A percentile compares a stretch with the other conserved stretches of the same genome.
Evolutionary conservation across 208 protist species (phyloP).

Genomic region (Trichomonas vaginalis): DNA sequence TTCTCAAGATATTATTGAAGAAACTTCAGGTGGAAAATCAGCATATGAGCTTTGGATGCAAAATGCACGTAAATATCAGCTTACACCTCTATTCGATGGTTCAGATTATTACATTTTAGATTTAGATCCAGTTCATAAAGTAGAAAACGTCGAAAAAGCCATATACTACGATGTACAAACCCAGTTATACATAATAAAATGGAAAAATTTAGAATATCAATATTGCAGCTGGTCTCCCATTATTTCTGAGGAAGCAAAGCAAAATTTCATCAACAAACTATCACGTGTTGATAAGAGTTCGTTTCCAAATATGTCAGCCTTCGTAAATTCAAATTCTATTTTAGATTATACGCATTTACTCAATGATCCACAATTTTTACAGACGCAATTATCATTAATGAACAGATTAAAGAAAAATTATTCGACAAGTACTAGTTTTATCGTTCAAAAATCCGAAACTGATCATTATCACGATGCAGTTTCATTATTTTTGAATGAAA

Average conservation of each 20-base stretch:
- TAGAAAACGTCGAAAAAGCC: not conserved
- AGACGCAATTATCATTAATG: not conserved
- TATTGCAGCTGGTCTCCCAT: not conserved
- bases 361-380: not conserved
- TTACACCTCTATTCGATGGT: no score
- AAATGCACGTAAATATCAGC: no score
- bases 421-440: not conserved
- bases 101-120: no score
- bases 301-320: not conserved
- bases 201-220: not conserved
- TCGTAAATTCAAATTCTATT: not conserved
- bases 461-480: not conserved
- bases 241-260: not conserved
- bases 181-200: not conserved
- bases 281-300: not conserved
- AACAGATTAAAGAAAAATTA: not conserved
- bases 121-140: no score
- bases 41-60: no score
- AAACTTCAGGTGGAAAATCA: no score
- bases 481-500: not conserved
- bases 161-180: not conserved
- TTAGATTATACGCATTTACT: not conserved
- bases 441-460: not conserved
- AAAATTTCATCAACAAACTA: not conserved
- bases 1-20: no score